Percentiles rank a stretch among this genome's conserved stretches.
Conservation (phyloP, 768 basidiomycete species). For the Suillus ampliporus region DNA sequence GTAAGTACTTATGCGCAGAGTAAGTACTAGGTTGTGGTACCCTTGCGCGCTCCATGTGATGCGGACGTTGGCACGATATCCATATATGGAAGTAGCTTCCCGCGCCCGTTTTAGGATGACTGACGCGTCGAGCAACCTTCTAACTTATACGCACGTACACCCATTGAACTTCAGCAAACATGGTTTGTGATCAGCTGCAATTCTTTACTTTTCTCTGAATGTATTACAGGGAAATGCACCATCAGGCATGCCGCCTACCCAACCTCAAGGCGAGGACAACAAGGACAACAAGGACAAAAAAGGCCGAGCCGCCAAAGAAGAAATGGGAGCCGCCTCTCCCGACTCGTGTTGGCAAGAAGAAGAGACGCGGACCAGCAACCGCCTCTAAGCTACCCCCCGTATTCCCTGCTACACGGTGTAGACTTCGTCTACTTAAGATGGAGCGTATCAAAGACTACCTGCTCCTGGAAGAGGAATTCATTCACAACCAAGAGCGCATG, state of each 20-base stretch:
- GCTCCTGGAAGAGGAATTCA: conserved; percentile 93
- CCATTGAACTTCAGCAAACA: conserved; percentile 16
- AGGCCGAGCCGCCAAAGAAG: conserved; percentile 69
- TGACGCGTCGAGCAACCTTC: conserved; percentile 52
- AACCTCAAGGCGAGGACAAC: conserved; percentile 54
- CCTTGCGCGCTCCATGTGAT: too few species aligned
- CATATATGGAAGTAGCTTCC: background rate
- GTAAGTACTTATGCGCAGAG: background rate
- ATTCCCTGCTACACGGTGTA: conserved; percentile 93
- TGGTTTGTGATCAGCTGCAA: conserved; percentile 25
- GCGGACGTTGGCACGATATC: background rate
- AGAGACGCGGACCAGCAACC: conserved; percentile 87
- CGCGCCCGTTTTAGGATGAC: conserved; percentile 29
- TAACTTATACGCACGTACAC: background rate
- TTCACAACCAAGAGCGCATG: conserved; percentile 89
- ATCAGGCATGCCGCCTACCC: conserved; percentile 56
- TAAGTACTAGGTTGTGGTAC: too few species aligned
- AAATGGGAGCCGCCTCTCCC: conserved; percentile 99
- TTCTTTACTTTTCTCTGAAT: conserved; percentile 14
- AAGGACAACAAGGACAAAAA: conserved; percentile 51
- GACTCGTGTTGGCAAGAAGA: conserved; percentile 97
- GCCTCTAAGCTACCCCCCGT: conserved; percentile 92
- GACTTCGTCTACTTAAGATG: conserved; percentile 92
- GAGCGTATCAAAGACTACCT: conserved; percentile 99
- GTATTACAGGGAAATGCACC: conserved; percentile 72